phyloP scores from a whole-genome alignment of 345 rosid genomes.

The Ricinus communis region DNA sequence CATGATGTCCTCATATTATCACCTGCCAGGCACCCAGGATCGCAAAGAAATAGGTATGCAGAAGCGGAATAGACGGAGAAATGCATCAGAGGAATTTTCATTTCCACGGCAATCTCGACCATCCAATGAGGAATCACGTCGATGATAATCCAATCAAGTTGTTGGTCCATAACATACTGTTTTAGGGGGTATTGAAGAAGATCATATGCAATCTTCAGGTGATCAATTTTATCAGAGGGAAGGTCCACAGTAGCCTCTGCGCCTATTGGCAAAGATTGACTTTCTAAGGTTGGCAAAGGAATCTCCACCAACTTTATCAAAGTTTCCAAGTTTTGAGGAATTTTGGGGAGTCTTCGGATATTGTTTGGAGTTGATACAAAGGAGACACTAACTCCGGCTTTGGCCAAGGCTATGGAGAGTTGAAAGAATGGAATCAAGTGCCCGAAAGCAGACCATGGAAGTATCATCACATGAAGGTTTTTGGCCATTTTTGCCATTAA shows the following conservation, averaged over 20 bases:
- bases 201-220: conserved; percentile 34
- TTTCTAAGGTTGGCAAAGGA: conserved; percentile 21
- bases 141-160: conserved; percentile 31
- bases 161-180: conserved; percentile 7
- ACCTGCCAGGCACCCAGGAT: conserved; percentile 6
- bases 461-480: conserved; percentile 23
- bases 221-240: conserved; percentile 17
- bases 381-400: conserved; percentile 23
- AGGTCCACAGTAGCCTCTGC: conserved; percentile 44
- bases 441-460: conserved; percentile 33
- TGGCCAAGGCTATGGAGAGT: conserved; percentile 23
- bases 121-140: conserved; percentile 28
- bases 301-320: conserved; percentile 13
- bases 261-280: conserved; percentile 9
- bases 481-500: conserved; percentile 5
- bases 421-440: conserved; percentile 26
- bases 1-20: conserved; percentile 10
- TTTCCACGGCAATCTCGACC: conserved; percentile 17
- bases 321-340: conserved; percentile 16
- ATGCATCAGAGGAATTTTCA: conserved; percentile 13
- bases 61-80: conserved; percentile 26
- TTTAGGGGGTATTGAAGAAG: conserved; percentile 27
- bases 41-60: neutral
- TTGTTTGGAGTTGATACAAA: conserved; percentile 23
- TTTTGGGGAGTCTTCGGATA: conserved; percentile 28